These are phyloP conservation scores for Barnettozyma salicaria DNA, from an alignment of 805 yeast species.

Conservation along the genomic window DNA sequence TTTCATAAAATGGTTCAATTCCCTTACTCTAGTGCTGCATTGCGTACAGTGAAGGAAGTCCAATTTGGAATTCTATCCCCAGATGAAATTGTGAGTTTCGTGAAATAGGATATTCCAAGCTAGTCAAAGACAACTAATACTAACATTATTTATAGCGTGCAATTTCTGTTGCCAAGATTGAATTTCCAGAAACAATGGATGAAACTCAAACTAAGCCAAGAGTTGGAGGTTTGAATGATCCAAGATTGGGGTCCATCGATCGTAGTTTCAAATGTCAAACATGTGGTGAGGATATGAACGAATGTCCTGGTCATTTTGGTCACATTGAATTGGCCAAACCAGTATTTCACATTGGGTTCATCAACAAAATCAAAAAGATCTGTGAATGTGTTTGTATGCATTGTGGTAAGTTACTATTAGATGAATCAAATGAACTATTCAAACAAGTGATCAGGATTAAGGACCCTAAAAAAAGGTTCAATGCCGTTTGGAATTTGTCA, in stretches of 20 bases:
- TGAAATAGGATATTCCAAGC: constrained; percentile 12
- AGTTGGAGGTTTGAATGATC: constrained; percentile 95
- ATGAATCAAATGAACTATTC: constrained; percentile 64
- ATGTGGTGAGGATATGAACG: constrained; percentile 98
- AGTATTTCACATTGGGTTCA: constrained; percentile 94
- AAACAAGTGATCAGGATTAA: constrained; percentile 83
- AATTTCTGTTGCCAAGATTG: constrained; percentile 95
- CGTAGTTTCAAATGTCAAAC: constrained; percentile 98
- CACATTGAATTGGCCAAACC: constrained; percentile 98
- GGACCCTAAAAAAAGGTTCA: constrained; percentile 93
- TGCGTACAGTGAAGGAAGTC: constrained; percentile 95
- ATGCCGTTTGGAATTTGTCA: constrained; percentile 93
- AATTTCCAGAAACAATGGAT: constrained; percentile 99
- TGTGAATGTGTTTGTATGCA: constrained; percentile 98
- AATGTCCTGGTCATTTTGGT: constrained; percentile 99
- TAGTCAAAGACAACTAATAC: constrained; percentile 6
- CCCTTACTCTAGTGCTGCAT: constrained; percentile 97
- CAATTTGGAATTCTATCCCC: constrained; percentile 98
- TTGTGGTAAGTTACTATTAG: constrained; percentile 90
- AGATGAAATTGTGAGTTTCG: constrained; percentile 69
- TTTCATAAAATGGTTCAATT: constrained; percentile 40
- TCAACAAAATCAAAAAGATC: constrained; percentile 87
- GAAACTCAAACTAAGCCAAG: constrained; percentile 92
- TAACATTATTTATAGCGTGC: constrained; percentile 53
- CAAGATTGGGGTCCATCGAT: constrained; percentile 94